These are phyloP conservation scores for Linum trigynum DNA, from an alignment of 345 rosid species.

Conservation along the genomic window DNA sequence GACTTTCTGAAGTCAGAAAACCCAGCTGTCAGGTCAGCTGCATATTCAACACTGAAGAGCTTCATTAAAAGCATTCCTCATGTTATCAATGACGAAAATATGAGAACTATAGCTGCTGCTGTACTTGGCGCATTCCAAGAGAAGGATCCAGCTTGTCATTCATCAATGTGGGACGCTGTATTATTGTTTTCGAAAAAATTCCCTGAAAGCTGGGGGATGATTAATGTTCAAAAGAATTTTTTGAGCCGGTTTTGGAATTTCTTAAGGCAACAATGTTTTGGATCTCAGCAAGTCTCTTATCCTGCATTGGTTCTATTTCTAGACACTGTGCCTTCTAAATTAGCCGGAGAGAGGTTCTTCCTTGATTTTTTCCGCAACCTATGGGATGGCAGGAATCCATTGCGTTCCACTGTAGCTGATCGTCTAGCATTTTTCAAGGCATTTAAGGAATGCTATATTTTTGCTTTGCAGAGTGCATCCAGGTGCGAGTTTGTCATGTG, in stretches of 20 bases:
- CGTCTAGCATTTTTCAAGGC: conserved; percentile 50
- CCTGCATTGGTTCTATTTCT: conserved; percentile 75
- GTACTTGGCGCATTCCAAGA: conserved; percentile 84
- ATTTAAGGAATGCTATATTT: conserved; percentile 70
- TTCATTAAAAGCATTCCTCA: conserved; percentile 63
- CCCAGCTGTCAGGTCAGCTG: conserved; percentile 67
- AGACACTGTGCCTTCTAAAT: conserved; percentile 52
- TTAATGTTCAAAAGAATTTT: conserved; percentile 61
- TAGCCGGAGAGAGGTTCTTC: conserved; percentile 54
- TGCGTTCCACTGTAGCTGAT: conserved; percentile 42
- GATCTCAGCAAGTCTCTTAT: conserved; percentile 81
- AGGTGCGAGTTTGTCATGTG: conserved; percentile 31
- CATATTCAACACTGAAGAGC: conserved; percentile 62
- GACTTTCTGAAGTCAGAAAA: conserved; percentile 67
- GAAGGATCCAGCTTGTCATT: conserved; percentile 76
- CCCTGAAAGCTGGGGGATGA: conserved; percentile 63
- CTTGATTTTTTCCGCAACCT: conserved; percentile 61
- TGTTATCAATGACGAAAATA: conserved; percentile 48
- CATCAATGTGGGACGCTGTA: conserved; percentile 84
- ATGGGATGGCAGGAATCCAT: conserved; percentile 67
- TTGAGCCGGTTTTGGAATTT: conserved; percentile 65
- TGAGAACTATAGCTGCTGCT: conserved; percentile 53
- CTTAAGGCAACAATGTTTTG: conserved; percentile 78
- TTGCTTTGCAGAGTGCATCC: conserved; percentile 69
- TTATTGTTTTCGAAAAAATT: conserved; percentile 65